phyloP scores from a whole-genome alignment of 2,329 filamentous ascomycete genomes.

The Hypoxylon sp. region DNA sequence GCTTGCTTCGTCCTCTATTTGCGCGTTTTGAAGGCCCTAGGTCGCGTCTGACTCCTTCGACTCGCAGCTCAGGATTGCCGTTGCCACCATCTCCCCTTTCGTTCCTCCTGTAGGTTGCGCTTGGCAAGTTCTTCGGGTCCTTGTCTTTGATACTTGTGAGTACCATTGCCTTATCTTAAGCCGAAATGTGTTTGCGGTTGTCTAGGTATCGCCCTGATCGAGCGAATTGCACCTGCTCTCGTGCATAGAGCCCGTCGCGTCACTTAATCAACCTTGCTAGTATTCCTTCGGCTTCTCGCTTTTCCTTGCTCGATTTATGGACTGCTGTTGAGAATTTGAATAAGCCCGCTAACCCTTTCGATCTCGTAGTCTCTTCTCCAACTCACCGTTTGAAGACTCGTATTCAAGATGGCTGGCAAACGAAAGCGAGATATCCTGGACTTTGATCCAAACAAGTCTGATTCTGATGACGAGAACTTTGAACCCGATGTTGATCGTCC shows the following conservation, averaged over 20 bases:
- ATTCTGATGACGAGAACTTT: slow-evolving; percentile 77
- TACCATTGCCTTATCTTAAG: neutral
- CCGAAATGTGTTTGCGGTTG: neutral
- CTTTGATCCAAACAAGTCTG: slow-evolving; percentile 77
- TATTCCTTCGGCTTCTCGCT: neutral
- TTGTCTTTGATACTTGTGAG: slow-evolving; percentile 8
- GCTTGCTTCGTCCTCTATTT: slow-evolving; percentile 9
- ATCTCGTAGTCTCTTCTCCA: slow-evolving; percentile 9
- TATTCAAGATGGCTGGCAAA: slow-evolving; percentile 63
- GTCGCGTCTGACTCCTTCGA: slow-evolving; percentile 14
- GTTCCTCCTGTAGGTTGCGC: slow-evolving; percentile 1
- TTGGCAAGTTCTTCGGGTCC: neutral
- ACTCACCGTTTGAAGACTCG: neutral
- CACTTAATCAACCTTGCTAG: neutral
- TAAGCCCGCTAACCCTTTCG: slow-evolving; percentile 15
- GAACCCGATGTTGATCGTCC: slow-evolving; percentile 65
- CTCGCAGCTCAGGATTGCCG: neutral
- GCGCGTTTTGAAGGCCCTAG: neutral
- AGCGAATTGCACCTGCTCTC: neutral
- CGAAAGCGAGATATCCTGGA: slow-evolving; percentile 69
- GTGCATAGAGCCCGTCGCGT: neutral
- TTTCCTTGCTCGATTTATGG: neutral
- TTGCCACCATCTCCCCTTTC: neutral
- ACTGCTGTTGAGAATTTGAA: neutral
- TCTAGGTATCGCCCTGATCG: neutral